Evolutionary conservation across 2,329 filamentous ascomycete genomes (phyloP), one percentile per base, ranked within the genome.

Genomic region (Didymella arachidicola): DNA sequence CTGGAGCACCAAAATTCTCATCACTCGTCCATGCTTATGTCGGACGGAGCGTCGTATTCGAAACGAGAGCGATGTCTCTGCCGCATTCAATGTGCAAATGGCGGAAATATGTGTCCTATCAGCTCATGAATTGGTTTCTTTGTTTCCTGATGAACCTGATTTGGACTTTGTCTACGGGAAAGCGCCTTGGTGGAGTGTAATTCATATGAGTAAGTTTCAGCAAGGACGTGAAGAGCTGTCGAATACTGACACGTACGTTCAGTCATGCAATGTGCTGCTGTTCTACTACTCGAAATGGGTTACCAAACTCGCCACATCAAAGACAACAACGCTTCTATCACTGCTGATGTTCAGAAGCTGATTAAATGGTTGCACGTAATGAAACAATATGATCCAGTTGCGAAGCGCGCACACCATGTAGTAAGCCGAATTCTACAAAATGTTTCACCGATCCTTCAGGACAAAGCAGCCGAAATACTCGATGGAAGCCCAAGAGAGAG

Each of bases 121-220:
- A 26, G 78, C 78, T 12, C 63, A 65, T 48, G 59, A 60, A 7
- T 61, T 79, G 57, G 44, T 72, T 2, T 64, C 65, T 4, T 38
- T 79, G 8, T 67, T 79, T 6, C 78, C 77, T 4, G 64, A 71
- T 7, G 16, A 65, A 26, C 62, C 70, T 4, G 67, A 73, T 45
- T 48, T 67, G 0, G 43, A 71, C 0, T 69, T 67, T 8, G 56
- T 72, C 2, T 78, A 78, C 52, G 45, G 59, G 18, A 67, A 64
- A 7, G 70, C 65, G 5, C 78, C 78, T 4, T 80, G 78, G 78
- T 80, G 77, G 77, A 75, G 69, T n/a, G 50, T 77, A 1, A 59
- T 79, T 14, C 77, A 79, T 52, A 69, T 73, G 12, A 61, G 68
- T 71, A 56, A 59, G 66, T 63, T 14, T 44, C 10, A 1, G 14